phyloP scores from a whole-genome alignment of 2,329 filamentous ascomycete species.

The Xylariaceae sp. region DNA sequence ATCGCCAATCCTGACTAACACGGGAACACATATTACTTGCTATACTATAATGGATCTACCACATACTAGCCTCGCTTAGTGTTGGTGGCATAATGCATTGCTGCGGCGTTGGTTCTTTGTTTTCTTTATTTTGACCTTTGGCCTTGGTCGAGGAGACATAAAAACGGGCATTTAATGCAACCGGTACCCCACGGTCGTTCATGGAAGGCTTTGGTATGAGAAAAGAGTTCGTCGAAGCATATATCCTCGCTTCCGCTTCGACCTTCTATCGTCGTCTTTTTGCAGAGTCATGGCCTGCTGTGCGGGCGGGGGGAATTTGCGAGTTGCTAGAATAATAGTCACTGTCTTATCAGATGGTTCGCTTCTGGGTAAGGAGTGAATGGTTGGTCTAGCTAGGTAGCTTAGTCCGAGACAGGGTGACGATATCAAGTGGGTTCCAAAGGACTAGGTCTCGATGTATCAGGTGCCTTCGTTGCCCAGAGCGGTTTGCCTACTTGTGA shows the following conservation, averaged over 20 bases:
- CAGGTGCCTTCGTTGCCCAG: no score
- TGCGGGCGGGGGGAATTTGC: not conserved
- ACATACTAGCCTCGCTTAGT: slow-evolving; percentile 9
- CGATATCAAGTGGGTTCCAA: no score
- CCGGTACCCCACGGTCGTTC: slow-evolving; percentile 27
- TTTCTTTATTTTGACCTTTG: slow-evolving; percentile 16
- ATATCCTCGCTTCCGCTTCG: slow-evolving; percentile 31
- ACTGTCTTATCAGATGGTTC: no score
- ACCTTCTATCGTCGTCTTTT: slow-evolving; percentile 10
- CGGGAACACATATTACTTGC: not conserved
- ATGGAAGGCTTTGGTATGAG: slow-evolving; percentile 12
- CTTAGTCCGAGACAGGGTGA: no score
- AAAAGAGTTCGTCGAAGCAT: slow-evolving; percentile 19
- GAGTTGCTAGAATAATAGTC: no score
- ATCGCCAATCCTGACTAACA: slow-evolving; percentile 77
- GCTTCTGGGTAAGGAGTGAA: no score
- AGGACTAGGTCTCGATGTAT: no score
- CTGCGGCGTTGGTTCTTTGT: slow-evolving; percentile 24
- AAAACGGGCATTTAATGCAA: slow-evolving; percentile 18
- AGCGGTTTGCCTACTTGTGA: no score
- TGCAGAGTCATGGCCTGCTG: slow-evolving; percentile 1
- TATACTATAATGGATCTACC: no score
- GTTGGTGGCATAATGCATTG: slow-evolving; percentile 24
- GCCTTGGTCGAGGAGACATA: slow-evolving; percentile 20
- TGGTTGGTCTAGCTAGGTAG: no score